A percentile compares a stretch with the other conserved stretches of the same genome.
These are phyloP conservation scores for Lathyrus aphaca DNA, from an alignment of 306 rosid species.

Conservation along the genomic window DNA sequence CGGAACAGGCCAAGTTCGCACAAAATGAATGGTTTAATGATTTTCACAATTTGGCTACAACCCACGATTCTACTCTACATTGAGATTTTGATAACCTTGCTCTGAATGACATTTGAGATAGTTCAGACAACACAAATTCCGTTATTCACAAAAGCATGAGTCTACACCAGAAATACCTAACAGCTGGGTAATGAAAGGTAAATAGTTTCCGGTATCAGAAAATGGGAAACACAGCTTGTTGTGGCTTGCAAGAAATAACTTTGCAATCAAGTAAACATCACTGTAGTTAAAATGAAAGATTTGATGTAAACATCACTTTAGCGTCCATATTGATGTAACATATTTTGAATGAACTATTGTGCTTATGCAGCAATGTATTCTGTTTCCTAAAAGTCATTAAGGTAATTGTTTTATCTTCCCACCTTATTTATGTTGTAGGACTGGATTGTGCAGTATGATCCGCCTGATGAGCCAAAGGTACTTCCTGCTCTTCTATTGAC, in stretches of 20 bases:
- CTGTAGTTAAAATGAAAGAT: neutral
- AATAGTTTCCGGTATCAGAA: neutral
- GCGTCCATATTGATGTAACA: neutral
- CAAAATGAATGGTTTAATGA: no score
- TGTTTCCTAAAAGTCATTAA: conserved; percentile 13
- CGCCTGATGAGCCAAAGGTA: conserved; percentile 98
- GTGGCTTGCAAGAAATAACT: neutral
- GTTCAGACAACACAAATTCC: neutral
- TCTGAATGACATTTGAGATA: conserved; percentile 8
- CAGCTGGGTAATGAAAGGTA: neutral
- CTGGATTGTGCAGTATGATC: conserved; percentile 98
- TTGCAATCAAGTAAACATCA: neutral
- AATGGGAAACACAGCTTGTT: neutral
- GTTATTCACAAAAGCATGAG: neutral
- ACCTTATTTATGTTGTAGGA: conserved; percentile 59
- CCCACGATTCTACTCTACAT: no score
- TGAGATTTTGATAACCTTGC: no score
- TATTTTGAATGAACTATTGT: neutral
- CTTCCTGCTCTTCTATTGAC: conserved; percentile 20
- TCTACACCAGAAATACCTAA: conserved; percentile 6
- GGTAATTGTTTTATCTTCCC: conserved; percentile 2
- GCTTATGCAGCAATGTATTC: conserved; percentile 7
- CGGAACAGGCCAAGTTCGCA: no score
- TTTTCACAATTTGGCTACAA: no score
- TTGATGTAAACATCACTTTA: neutral